These are phyloP conservation scores for Dujonia santamariae DNA, from an alignment of 1,139 yeast genomes.

Conservation along the genomic window DNA sequence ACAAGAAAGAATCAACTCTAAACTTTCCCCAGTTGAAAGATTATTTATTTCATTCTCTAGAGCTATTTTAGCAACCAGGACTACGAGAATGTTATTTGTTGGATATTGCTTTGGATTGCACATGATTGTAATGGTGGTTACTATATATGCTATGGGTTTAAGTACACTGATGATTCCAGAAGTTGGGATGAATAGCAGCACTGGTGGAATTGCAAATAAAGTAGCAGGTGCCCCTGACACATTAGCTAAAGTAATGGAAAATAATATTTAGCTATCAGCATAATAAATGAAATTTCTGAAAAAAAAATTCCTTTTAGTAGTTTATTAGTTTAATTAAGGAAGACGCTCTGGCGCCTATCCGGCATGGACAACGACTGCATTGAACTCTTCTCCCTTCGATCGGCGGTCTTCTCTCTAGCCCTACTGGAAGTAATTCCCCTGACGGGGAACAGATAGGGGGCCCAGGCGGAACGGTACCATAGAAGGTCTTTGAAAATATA, in stretches of 20 bases:
- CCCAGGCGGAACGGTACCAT: too few species aligned
- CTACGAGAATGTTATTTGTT: slow-evolving; percentile 71
- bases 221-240: slow-evolving; percentile 12
- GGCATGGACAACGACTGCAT: too few species aligned
- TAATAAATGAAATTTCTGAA: too few species aligned
- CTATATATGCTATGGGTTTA: slow-evolving; percentile 54
- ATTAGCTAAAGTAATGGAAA: not conserved
- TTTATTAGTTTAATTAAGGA: too few species aligned
- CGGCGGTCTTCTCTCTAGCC: too few species aligned
- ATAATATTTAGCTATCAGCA: too few species aligned
- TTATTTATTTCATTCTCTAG: slow-evolving; percentile 73
- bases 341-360: too few species aligned
- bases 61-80: slow-evolving; percentile 68
- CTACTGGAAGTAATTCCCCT: too few species aligned
- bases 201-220: slow-evolving; percentile 37
- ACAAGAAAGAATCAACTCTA: slow-evolving; percentile 69
- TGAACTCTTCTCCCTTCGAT: too few species aligned
- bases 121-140: slow-evolving; percentile 63
- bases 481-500: too few species aligned
- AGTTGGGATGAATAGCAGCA: slow-evolving; percentile 44
- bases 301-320: too few species aligned
- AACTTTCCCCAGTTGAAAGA: slow-evolving; percentile 75
- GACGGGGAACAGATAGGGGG: too few species aligned
- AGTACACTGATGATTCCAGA: slow-evolving; percentile 49
- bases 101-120: slow-evolving; percentile 76